Conservation (phyloP, 345 rosid species). For the Syzygium jambos region DNA sequence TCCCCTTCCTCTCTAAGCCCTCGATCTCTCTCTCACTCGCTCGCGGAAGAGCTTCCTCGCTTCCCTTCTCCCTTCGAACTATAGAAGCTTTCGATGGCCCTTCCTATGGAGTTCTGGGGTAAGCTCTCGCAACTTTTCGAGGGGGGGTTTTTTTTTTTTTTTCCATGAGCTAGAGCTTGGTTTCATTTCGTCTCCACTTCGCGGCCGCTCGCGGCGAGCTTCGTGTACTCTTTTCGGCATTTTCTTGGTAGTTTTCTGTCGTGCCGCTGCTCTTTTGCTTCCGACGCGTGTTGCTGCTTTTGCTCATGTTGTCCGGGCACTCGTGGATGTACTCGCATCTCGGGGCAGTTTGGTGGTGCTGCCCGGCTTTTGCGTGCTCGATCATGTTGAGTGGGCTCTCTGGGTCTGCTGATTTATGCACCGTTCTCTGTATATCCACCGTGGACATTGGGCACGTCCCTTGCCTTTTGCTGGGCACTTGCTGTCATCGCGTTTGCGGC, state of each 20-base stretch:
- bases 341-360: not conserved
- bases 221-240: not conserved
- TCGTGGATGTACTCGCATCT: not conserved
- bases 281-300: not conserved
- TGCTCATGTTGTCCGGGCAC: not conserved
- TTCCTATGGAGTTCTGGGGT: conserved; percentile 14
- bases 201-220: not conserved
- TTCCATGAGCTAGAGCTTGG: not conserved
- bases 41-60: not conserved
- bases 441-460: not conserved
- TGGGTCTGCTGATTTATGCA: not conserved
- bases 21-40: not conserved
- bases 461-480: not conserved
- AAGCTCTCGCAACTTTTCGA: not conserved
- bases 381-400: fast-evolving
- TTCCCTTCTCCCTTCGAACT: not conserved
- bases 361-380: not conserved
- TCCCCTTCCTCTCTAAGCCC: not conserved
- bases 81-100: not conserved
- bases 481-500: not conserved
- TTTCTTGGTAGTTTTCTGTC: not conserved
- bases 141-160: too few species aligned
- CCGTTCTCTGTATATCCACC: not conserved
- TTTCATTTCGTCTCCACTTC: not conserved
- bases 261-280: not conserved